Evolutionary conservation across 106 monocot species (phyloP).

Genomic region (Allium fistulosum): DNA sequence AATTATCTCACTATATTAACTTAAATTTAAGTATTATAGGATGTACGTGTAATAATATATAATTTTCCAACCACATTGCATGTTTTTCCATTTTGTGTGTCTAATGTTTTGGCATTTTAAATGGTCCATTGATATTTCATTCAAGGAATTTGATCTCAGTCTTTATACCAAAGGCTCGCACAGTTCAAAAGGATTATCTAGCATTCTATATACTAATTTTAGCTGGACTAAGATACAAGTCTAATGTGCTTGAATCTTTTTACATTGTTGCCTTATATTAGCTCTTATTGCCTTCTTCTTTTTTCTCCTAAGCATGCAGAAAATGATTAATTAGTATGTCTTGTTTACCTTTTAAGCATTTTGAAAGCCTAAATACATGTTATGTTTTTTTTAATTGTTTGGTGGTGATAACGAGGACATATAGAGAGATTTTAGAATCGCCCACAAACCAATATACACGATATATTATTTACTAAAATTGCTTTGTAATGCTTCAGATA

Average conservation of each 20-base stretch:
- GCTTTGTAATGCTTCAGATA: too few species aligned
- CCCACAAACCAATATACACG: too few species aligned
- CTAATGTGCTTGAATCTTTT: constrained; percentile 36
- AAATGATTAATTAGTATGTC: constrained; percentile 11
- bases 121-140: constrained; percentile 21
- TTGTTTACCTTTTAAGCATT: too few species aligned
- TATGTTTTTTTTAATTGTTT: too few species aligned
- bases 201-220: constrained; percentile 73
- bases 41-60: too few species aligned
- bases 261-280: background rate
- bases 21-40: too few species aligned
- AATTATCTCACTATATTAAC: too few species aligned
- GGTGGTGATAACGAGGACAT: too few species aligned
- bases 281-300: constrained; percentile 1
- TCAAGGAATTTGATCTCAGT: constrained; percentile 44
- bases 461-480: too few species aligned
- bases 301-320: constrained; percentile 9
- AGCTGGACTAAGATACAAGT: constrained; percentile 84
- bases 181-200: constrained; percentile 50
- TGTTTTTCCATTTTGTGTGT: background rate
- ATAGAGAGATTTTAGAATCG: too few species aligned
- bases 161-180: constrained; percentile 43
- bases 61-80: background rate
- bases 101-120: background rate
- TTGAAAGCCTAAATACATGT: too few species aligned